These are phyloP conservation scores for Kwoniella sp. DNA, from an alignment of 768 basidiomycete species.

Conservation along the genomic window DNA sequence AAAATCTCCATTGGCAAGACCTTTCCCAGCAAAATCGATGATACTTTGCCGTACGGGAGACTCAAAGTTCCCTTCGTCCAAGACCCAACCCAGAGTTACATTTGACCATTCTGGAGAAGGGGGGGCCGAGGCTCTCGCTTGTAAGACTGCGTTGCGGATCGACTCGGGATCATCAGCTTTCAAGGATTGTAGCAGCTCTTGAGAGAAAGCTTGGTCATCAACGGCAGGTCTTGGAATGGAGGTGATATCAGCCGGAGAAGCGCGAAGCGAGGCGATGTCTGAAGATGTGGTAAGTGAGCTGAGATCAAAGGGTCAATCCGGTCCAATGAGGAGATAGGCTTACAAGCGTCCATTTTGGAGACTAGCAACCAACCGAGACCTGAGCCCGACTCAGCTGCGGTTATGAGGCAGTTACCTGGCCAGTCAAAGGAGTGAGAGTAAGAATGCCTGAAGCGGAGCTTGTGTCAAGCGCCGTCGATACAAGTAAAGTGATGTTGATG, in stretches of 20 bases:
- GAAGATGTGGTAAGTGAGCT: not conserved
- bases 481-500: too few species aligned
- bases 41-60: not conserved
- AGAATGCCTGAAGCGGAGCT: too few species aligned
- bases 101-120: not conserved
- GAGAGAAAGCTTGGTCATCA: not conserved
- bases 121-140: constrained; percentile 4
- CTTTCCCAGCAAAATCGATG: not conserved
- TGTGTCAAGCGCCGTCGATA: too few species aligned
- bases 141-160: constrained; percentile 7
- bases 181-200: not conserved
- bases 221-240: constrained; percentile 3
- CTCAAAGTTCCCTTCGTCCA: not conserved
- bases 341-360: constrained; percentile 1
- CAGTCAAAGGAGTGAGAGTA: too few species aligned
- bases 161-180: not conserved
- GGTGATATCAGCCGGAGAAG: constrained; percentile 10
- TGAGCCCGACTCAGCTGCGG: too few species aligned
- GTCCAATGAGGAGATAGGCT: not conserved
- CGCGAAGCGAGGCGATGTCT: constrained; percentile 9
- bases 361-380: too few species aligned
- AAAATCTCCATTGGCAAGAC: constrained; percentile 5
- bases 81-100: constrained; percentile 1
- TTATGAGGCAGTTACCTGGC: too few species aligned
- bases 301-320: too few species aligned